Conservation (phyloP, 2,329 filamentous ascomycete genomes). For the Colletotrichum sp. region DNA sequence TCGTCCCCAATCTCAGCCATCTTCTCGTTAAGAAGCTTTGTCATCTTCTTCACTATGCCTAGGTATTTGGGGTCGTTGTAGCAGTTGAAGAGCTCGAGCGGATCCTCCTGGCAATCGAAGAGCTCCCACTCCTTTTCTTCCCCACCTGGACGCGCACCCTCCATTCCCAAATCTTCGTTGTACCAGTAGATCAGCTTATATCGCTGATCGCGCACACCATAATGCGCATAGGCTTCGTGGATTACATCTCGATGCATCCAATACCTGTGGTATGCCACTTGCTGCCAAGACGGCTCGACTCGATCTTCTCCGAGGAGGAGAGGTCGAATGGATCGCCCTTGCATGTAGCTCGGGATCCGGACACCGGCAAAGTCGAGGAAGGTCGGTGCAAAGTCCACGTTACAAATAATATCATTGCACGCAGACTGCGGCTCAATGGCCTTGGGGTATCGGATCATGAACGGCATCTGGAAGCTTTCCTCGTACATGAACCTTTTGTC, state of each 20-base stretch:
- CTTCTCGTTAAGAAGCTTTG: slow-evolving; percentile 46
- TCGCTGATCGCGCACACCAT: slow-evolving; percentile 53
- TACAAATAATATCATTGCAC: slow-evolving; percentile 54
- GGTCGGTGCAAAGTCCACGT: slow-evolving; percentile 59
- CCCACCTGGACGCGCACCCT: slow-evolving; percentile 45
- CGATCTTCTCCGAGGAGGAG: slow-evolving; percentile 35
- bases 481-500: slow-evolving; percentile 66
- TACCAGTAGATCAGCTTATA: slow-evolving; percentile 65
- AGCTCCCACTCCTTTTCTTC: slow-evolving; percentile 58
- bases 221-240: slow-evolving; percentile 56
- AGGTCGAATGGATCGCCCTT: slow-evolving; percentile 48
- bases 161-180: slow-evolving; percentile 52
- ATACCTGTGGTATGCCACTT: slow-evolving; percentile 59
- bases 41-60: slow-evolving; percentile 45
- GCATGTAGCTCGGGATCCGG: slow-evolving; percentile 53
- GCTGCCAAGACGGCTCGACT: slow-evolving; percentile 48
- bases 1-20: slow-evolving; percentile 59
- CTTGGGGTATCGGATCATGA: slow-evolving; percentile 50
- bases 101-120: slow-evolving; percentile 56
- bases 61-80: slow-evolving; percentile 43
- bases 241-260: slow-evolving; percentile 60
- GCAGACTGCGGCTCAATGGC: slow-evolving; percentile 42
- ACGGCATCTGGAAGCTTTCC: slow-evolving; percentile 63
- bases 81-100: slow-evolving; percentile 52
- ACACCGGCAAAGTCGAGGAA: slow-evolving; percentile 52